phyloP scores from a whole-genome alignment of 83 land plant species.

The Picea abies region DNA sequence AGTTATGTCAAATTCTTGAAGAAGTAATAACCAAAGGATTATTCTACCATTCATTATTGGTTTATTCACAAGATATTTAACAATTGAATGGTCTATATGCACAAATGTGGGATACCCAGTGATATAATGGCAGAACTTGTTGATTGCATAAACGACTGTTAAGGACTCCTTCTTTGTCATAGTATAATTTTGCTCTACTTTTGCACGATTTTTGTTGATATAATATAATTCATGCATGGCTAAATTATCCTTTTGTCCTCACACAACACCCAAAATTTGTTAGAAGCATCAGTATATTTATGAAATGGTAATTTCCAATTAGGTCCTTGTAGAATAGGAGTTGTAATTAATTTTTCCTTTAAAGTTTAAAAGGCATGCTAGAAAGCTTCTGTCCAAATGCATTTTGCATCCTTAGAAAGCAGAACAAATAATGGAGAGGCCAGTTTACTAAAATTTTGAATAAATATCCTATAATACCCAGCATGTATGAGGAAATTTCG shows the following conservation, averaged over 20 bases:
- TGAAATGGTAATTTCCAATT: too few relatives aligned
- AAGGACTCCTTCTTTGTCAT: background rate
- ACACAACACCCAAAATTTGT: background rate
- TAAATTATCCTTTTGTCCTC: background rate
- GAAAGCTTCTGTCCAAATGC: too few relatives aligned
- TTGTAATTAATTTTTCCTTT: too few relatives aligned
- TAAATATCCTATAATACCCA: too few relatives aligned
- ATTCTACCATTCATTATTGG: background rate
- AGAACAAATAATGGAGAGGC: too few relatives aligned
- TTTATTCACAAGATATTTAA: background rate
- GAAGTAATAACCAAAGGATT: background rate
- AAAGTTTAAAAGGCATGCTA: too few relatives aligned
- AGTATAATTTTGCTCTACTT: background rate
- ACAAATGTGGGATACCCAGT: background rate
- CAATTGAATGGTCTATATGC: background rate
- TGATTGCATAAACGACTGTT: background rate
- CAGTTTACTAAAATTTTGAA: too few relatives aligned
- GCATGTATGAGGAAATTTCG: too few relatives aligned
- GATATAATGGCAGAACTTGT: background rate
- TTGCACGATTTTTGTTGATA: background rate
- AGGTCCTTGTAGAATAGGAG: background rate
- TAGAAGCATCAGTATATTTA: background rate
- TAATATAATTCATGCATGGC: too few relatives aligned
- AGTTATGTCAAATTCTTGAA: background rate
- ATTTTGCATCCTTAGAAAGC: too few relatives aligned